These are phyloP conservation scores for Anthracocystis setariae DNA, from an alignment of 1,284 basidiomycete species.

Conservation along the genomic window DNA sequence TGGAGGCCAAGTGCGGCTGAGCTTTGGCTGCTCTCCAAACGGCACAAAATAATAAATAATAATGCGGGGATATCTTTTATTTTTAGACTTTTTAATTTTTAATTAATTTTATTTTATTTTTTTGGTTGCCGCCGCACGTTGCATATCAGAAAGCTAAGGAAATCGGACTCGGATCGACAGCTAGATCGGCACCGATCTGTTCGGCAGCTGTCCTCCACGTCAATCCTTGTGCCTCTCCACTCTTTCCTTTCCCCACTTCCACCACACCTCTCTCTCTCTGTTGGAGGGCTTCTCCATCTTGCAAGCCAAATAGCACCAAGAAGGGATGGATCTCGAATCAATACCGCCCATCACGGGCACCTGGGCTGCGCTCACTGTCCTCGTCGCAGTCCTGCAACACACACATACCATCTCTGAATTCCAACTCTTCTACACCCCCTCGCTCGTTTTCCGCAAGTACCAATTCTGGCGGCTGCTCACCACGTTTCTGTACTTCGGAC, in stretches of 20 bases:
- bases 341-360: slow-evolving; percentile 61
- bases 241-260: not conserved
- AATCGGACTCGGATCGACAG: not conserved
- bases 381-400: slow-evolving; percentile 54
- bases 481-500: slow-evolving; percentile 95
- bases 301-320: not conserved
- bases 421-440: slow-evolving; percentile 62
- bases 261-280: slow-evolving; percentile 4
- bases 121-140: too few species aligned
- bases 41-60: too few species aligned
- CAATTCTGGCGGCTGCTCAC: slow-evolving; percentile 89
- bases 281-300: not conserved
- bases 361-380: slow-evolving; percentile 54
- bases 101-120: too few species aligned
- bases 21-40: too few species aligned
- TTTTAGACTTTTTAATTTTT: too few species aligned
- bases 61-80: too few species aligned
- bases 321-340: slow-evolving; percentile 58
- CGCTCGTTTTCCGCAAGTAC: slow-evolving; percentile 51
- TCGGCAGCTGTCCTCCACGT: not conserved
- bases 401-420: slow-evolving; percentile 54
- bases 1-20: too few species aligned
- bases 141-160: not conserved
- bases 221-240: not conserved
- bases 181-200: not conserved